Conservation (phyloP, 2,329 filamentous ascomycete species). For the Rutstroemia sp. region DNA sequence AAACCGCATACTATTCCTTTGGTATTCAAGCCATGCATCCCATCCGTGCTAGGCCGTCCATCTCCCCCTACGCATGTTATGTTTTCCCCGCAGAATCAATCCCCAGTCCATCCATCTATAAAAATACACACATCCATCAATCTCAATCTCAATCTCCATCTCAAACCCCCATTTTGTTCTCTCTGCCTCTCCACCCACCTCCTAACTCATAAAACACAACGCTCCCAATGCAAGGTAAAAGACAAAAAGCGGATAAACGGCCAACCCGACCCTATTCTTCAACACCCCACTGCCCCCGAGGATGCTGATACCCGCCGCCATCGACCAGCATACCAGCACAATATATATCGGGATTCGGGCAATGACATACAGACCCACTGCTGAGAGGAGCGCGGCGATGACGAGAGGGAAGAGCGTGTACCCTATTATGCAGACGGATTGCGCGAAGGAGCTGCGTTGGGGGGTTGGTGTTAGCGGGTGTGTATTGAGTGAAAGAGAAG, state of each 20-base stretch:
- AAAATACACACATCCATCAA: no score
- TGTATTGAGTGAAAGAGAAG: neutral
- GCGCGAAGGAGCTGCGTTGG: slow-evolving; percentile 79
- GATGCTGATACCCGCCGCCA: slow-evolving; percentile 59
- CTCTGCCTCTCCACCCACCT: no score
- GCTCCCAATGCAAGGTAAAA: slow-evolving; percentile 11
- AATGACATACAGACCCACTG: slow-evolving; percentile 70
- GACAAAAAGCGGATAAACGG: slow-evolving; percentile 13
- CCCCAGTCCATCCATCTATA: no score
- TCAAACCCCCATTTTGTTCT: no score
- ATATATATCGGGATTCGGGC: slow-evolving; percentile 86
- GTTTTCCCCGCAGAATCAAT: no score
- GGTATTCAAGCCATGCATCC: no score
- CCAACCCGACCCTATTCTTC: slow-evolving; percentile 12
- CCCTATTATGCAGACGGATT: slow-evolving; percentile 95
- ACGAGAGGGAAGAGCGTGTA: slow-evolving; percentile 97
- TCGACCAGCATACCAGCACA: slow-evolving; percentile 81
- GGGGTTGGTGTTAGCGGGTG: neutral
- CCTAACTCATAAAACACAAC: slow-evolving; percentile 11
- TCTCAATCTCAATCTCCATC: no score
- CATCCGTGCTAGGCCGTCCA: no score
- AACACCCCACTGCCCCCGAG: slow-evolving; percentile 13
- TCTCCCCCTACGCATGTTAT: no score
- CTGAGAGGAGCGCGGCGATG: slow-evolving; percentile 83
- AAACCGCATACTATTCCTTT: no score